phyloP scores from a whole-genome alignment of 1,139 yeast species.

The Scheffersomyces lignicola region DNA sequence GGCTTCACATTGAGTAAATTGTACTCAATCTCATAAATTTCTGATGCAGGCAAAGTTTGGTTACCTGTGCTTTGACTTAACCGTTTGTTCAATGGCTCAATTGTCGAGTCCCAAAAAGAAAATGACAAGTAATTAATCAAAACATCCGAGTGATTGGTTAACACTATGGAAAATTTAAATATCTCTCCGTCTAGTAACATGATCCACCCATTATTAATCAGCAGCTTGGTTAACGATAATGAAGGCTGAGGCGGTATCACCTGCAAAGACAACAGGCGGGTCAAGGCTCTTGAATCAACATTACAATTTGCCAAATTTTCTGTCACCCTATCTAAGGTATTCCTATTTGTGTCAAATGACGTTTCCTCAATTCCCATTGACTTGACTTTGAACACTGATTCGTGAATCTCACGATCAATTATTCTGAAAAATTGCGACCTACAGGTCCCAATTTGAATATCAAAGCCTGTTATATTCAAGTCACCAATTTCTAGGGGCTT shows the following conservation, averaged over 20 bases:
- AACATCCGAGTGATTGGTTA: conserved; percentile 60
- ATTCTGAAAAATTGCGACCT: conserved; percentile 31
- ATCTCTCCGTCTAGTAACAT: conserved; percentile 84
- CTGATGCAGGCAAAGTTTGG: conserved; percentile 54
- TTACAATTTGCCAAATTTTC: conserved; percentile 21
- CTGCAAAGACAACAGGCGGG: conserved; percentile 22
- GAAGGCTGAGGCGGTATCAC: conserved; percentile 71
- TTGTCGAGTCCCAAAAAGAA: conserved; percentile 72
- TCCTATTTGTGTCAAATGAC: neutral
- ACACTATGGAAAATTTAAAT: conserved; percentile 46
- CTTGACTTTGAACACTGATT: conserved; percentile 1
- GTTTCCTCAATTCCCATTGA: conserved; percentile 7
- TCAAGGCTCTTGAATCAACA: conserved; percentile 18
- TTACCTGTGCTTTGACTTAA: conserved; percentile 19
- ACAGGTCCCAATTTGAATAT: conserved; percentile 30
- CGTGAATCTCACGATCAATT: conserved; percentile 23
- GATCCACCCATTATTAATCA: conserved; percentile 64
- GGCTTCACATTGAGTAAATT: conserved; percentile 60
- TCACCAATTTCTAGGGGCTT: conserved; percentile 34
- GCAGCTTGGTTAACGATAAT: conserved; percentile 51
- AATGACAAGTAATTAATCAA: conserved; percentile 58
- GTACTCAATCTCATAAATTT: conserved; percentile 76
- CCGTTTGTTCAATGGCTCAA: conserved; percentile 56
- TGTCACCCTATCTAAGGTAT: conserved; percentile 18
- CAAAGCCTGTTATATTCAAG: conserved; percentile 31